Conservation (phyloP, 2,329 filamentous ascomycete species). For the Zarea fungicola region DNA sequence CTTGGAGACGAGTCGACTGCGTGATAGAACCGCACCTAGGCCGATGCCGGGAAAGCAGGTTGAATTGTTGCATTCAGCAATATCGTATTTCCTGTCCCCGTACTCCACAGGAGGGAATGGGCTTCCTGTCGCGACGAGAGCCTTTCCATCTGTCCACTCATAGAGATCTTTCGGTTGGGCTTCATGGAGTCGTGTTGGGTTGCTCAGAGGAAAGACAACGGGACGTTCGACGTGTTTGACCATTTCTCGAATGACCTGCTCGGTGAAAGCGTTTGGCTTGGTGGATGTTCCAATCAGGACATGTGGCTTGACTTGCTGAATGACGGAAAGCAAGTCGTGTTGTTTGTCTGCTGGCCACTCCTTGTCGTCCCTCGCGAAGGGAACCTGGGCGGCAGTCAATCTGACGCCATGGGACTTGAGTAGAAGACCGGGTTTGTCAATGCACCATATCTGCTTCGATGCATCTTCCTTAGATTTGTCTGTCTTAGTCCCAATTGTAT, state of each 20-base stretch:
- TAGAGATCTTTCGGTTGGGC: conserved; percentile 72
- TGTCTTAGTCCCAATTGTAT: conserved; percentile 68
- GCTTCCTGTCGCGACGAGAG: conserved; percentile 75
- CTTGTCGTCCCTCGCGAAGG: conserved; percentile 58
- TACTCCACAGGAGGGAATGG: conserved; percentile 69
- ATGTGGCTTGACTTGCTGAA: conserved; percentile 69
- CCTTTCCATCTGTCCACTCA: conserved; percentile 72
- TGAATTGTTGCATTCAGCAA: conserved; percentile 84
- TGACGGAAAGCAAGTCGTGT: conserved; percentile 57
- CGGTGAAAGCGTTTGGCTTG: conserved; percentile 42
- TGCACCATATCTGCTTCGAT: conserved; percentile 70
- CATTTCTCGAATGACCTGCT: conserved; percentile 37
- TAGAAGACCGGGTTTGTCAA: conserved; percentile 77
- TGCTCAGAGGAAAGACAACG: conserved; percentile 77
- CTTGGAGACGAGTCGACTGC: conserved; percentile 62
- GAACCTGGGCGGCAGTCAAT: conserved; percentile 49
- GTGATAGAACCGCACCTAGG: conserved; percentile 68
- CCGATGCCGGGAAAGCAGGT: conserved; percentile 84
- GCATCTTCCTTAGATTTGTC: conserved; percentile 68
- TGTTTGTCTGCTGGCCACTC: conserved; percentile 56
- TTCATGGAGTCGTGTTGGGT: conserved; percentile 80
- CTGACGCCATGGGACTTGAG: conserved; percentile 58
- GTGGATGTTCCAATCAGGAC: conserved; percentile 83
- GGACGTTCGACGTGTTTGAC: conserved; percentile 65
- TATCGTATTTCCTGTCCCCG: conserved; percentile 37